Base-by-base conservation (phyloP, 2,329 filamentous ascomycete species). In the Trichoderma sp. region DNA sequence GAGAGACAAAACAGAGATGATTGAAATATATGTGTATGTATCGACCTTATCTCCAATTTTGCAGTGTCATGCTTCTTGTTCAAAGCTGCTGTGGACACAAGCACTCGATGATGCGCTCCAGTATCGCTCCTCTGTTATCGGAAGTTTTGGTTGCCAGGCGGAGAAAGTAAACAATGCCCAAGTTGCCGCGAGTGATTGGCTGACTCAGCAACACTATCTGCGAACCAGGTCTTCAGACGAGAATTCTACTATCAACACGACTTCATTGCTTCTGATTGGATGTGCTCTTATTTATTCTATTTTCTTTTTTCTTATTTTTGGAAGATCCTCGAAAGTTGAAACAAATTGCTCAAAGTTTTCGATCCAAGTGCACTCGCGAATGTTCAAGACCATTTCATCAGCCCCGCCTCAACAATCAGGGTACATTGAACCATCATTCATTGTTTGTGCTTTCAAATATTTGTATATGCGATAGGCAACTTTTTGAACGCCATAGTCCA, bases 141-240 rank as follows among this genome's bases (percentile, higher is more conserved):
- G 18, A 18, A 33, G 77, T 77, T 80, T 80, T 80, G 81, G 83
- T 84, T 84, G 82, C 82, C 80, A 81, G 80, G 83, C 78, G 81
- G 83, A 80, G 81, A 80, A 84, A 84, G 83, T 84, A 84, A 84
- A 84, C 83, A 84, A 84, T 78, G 75, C 75, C 56, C 65, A 75
- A 77, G n/a, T 14, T 38, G 66, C 21, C 14, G 18, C 72, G 59
- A 76, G 79, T 82, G 80, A 79, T 80, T 79, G 3, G n/a, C n/a
- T 56, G 50, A 56, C 50, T 56, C 6, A 56, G 50, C 50, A 2
- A 0, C 1, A n/a, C 8, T 53, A 21, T 53, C 45, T 53, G n/a
- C n/a, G 62, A 33, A 24, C 50, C 67, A 27, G 14, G 7, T 35
- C 45, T 8, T 27, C 53, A n/a, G 29, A n/a, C 8, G 27, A 11